phyloP scores from a whole-genome alignment of 106 monocot species.

The Dactylorhiza incarnata region DNA sequence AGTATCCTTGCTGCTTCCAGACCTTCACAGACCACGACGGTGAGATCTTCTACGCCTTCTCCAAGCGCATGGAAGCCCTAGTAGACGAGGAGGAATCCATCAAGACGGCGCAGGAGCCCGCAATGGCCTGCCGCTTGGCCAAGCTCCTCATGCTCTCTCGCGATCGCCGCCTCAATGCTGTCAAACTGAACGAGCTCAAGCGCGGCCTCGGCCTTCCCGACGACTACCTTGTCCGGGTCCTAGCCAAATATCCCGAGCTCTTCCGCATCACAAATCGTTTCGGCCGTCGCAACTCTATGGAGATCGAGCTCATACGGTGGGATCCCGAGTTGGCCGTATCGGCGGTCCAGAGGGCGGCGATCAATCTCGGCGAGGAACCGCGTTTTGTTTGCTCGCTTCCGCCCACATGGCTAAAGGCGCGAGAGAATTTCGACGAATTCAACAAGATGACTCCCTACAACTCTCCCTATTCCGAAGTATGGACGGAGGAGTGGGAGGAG shows the following conservation, averaged over 20 bases:
- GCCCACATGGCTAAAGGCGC: constrained; percentile 46
- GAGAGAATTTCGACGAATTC: constrained; percentile 53
- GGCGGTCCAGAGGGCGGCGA: constrained; percentile 29
- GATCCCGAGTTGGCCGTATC: constrained; percentile 55
- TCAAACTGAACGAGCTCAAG: constrained; percentile 66
- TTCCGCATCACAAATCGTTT: constrained; percentile 49
- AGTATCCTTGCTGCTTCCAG: constrained; percentile 96
- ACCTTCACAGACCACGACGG: constrained; percentile 20
- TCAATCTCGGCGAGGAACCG: constrained; percentile 16
- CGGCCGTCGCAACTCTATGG: constrained; percentile 54
- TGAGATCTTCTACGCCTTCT: constrained; percentile 49
- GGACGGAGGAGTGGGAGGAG: constrained; percentile 10
- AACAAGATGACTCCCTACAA: constrained; percentile 46
- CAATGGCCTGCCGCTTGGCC: constrained; percentile 44
- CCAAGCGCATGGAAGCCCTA: constrained; percentile 71
- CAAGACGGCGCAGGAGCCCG: constrained; percentile 25
- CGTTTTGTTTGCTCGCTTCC: constrained; percentile 56
- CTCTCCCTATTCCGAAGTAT: constrained; percentile 51
- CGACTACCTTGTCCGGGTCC: constrained; percentile 61
- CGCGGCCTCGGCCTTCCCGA: constrained; percentile 72
- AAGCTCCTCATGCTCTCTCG: constrained; percentile 76
- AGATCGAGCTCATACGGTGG: constrained; percentile 73
- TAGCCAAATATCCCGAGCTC: constrained; percentile 35
- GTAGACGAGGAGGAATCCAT: constrained; percentile 55
- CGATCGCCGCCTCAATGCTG: constrained; percentile 46